Evolutionary conservation across 345 rosid species (phyloP).

Genomic region (Eucalyptus tenuipes): DNA sequence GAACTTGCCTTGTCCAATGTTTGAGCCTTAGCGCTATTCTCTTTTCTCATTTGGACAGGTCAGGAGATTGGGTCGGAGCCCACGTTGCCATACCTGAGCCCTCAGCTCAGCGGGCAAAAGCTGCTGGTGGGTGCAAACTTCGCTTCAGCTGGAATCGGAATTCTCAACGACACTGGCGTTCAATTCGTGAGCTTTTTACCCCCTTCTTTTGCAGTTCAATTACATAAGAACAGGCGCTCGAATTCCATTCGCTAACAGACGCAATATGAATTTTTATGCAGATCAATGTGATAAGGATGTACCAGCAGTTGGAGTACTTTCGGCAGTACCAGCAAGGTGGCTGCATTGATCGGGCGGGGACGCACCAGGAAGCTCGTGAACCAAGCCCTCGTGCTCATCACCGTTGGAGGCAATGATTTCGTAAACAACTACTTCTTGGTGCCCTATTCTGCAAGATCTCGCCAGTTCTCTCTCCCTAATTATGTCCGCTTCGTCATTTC

Average conservation of each 20-base stretch:
- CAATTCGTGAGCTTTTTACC: constrained; percentile 34
- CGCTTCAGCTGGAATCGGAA: constrained; percentile 84
- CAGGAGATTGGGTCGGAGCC: constrained; percentile 41
- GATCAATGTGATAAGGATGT: constrained; percentile 60
- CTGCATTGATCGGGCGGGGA: constrained; percentile 26
- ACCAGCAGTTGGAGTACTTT: constrained; percentile 44
- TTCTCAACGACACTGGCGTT: constrained; percentile 55
- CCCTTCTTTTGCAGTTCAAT: neutral
- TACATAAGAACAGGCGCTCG: neutral
- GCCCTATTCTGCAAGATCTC: constrained; percentile 35
- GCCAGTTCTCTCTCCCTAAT: constrained; percentile 25
- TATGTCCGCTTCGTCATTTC: constrained; percentile 32
- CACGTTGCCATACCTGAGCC: constrained; percentile 64
- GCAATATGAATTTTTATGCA: neutral
- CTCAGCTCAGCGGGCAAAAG: constrained; percentile 37
- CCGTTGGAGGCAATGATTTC: constrained; percentile 55
- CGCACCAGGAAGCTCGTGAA: constrained; percentile 33
- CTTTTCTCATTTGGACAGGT: constrained; percentile 13
- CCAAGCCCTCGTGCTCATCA: constrained; percentile 33
- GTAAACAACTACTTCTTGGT: constrained; percentile 49
- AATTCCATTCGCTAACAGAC: neutral
- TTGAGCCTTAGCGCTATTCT: neutral
- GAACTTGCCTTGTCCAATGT: neutral
- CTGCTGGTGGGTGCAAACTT: constrained; percentile 74
- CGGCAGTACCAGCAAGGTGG: constrained; percentile 38